Conservation (phyloP, 148 eudicot genomes). For the Arctostaphylos glauca region DNA sequence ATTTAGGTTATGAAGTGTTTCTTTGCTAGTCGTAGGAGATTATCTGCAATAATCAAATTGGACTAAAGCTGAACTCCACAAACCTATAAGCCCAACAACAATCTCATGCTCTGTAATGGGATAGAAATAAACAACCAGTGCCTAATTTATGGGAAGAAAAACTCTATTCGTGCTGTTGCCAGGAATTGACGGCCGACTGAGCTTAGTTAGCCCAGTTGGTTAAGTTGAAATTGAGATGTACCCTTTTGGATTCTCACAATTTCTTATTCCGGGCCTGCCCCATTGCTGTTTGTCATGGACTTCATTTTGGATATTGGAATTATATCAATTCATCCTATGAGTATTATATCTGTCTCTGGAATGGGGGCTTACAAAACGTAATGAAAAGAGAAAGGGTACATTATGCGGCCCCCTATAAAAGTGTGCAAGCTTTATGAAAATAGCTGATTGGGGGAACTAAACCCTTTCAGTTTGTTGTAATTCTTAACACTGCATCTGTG, state of each 20-base stretch:
- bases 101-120: background rate
- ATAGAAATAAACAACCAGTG: background rate
- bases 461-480: conserved; percentile 4
- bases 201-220: background rate
- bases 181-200: background rate
- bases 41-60: background rate
- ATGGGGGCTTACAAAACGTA: background rate
- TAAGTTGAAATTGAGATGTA: background rate
- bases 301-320: conserved; percentile 14
- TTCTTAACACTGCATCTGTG: background rate
- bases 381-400: background rate
- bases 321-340: background rate
- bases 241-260: conserved; percentile 8
- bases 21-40: background rate
- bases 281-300: background rate
- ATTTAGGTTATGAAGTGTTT: background rate
- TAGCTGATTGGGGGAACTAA: background rate
- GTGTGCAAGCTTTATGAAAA: background rate
- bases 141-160: background rate
- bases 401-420: background rate
- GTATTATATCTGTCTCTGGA: background rate
- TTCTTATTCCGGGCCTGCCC: background rate
- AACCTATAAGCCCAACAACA: background rate
- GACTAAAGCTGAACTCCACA: background rate
- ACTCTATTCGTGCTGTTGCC: background rate